Evolutionary conservation across 352 stramenopile genomes (phyloP).

Genomic region (Pythium graminicola): DNA sequence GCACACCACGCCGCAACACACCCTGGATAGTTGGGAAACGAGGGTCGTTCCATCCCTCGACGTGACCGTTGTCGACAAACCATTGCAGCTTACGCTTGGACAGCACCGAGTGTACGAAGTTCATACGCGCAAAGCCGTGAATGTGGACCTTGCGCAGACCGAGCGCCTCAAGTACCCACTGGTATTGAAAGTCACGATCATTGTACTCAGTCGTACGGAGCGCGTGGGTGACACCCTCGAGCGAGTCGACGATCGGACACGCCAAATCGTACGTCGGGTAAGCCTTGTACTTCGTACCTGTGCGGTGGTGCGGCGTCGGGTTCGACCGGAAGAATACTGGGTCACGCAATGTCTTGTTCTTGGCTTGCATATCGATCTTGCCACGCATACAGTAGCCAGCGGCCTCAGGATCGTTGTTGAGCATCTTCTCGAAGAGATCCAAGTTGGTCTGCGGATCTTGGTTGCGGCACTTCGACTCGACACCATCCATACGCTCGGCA

Average conservation of each 20-base stretch:
- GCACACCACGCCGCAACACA: slow-evolving; percentile 94
- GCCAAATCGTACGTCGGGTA: slow-evolving; percentile 99
- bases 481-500: slow-evolving; percentile 92
- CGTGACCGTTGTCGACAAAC: slow-evolving; percentile 97
- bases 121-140: slow-evolving; percentile 97
- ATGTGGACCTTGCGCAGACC: slow-evolving; percentile 77
- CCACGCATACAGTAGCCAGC: slow-evolving; percentile 76
- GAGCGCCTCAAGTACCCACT: slow-evolving; percentile 91
- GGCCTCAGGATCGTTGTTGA: slow-evolving; percentile 83
- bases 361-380: slow-evolving; percentile 95
- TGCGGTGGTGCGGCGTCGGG: slow-evolving; percentile 81
- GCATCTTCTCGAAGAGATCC: slow-evolving; percentile 96
- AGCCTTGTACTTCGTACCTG: slow-evolving; percentile 95
- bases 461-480: slow-evolving; percentile 89
- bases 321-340: slow-evolving; percentile 87
- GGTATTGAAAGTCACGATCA: slow-evolving; percentile 97
- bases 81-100: slow-evolving; percentile 99
- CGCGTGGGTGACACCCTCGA: slow-evolving; percentile 99
- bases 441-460: slow-evolving; percentile 81
- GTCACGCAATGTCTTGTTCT: slow-evolving; percentile 86
- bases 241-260: slow-evolving; percentile 98
- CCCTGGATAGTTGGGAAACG: slow-evolving; percentile 98
- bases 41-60: slow-evolving; percentile 97
- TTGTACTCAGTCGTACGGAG: slow-evolving; percentile 99
- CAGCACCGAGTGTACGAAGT: slow-evolving; percentile 99